Conservation (phyloP, 1,284 basidiomycete species). For the Grifola frondosa region DNA sequence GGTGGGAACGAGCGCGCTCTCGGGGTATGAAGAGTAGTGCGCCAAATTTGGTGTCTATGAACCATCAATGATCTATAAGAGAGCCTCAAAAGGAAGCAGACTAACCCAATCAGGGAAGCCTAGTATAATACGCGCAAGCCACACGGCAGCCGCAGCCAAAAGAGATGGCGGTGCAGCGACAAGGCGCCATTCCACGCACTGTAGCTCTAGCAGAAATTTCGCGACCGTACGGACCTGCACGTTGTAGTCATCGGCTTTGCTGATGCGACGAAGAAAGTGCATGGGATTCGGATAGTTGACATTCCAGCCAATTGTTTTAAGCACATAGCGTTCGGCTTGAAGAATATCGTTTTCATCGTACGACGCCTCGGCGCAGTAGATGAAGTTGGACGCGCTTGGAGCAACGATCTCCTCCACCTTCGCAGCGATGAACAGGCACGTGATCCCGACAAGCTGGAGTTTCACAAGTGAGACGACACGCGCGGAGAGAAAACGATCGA, state of each 20-base stretch:
- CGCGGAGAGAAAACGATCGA: conserved; percentile 93
- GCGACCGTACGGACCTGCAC: conserved; percentile 88
- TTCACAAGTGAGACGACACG: conserved; percentile 91
- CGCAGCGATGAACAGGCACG: conserved; percentile 90
- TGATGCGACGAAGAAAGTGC: conserved; percentile 88
- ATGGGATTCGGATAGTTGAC: conserved; percentile 92
- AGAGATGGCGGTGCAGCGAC: conserved; percentile 82
- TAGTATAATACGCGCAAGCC: conserved; percentile 87
- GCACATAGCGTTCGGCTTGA: conserved; percentile 90
- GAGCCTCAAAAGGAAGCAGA: conserved; percentile 9
- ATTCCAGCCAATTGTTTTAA: conserved; percentile 92
- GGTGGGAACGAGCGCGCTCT: conserved; percentile 81
- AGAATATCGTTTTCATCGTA: conserved; percentile 89
- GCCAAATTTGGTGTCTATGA: conserved; percentile 86
- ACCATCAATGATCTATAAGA: conserved; percentile 6
- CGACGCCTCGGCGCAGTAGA: conserved; percentile 86
- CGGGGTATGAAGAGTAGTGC: conserved; percentile 90
- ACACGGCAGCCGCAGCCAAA: conserved; percentile 87
- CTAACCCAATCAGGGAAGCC: conserved; percentile 86
- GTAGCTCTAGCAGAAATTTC: conserved; percentile 93
- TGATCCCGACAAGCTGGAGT: conserved; percentile 93
- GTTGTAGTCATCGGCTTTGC: conserved; percentile 96
- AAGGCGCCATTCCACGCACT: conserved; percentile 84
- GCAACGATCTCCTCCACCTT: conserved; percentile 98
- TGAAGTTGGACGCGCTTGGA: conserved; percentile 86